Evolutionary conservation across 495 filamentous ascomycete species (phyloP), one percentile per base, ranked within the genome.

Genomic region (Penicillium fimorum): DNA sequence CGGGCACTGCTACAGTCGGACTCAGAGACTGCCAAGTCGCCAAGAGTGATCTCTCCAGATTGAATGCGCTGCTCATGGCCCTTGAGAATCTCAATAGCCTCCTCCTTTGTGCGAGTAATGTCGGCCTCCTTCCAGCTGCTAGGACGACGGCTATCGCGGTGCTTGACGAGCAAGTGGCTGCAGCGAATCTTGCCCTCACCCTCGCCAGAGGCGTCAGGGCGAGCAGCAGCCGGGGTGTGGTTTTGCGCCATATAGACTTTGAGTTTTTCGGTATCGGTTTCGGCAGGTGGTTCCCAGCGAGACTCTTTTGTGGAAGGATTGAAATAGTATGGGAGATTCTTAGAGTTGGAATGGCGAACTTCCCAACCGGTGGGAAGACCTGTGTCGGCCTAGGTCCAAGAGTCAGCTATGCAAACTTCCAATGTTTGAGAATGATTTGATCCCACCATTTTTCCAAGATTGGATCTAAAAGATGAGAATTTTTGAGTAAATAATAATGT

Each of bases 251-350:
- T 97, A 79, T 95, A 96, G 20, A 79, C 63, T 79, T 96, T 97
- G 35, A 98, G 83, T 70, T 87, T 89, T 58, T 96, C 91, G 44
- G 88, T 84, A 75, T 98, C 87, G 41, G 92, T 91, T 42, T 86
- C 91, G 10, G 79, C 61, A 24, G 94, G 94, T 5, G 94, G 94
- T 63, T 97, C 93, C 94, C 94, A 98, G 70, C 88, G 83, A 48
- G 94, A 97, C 62, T 87, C 84, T 65, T 89, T 91, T 46, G 88
- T 88, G 27, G 70, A 70, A 25, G 87, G 72, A 74, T 96, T 94
- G 87, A 96, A 97, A 76, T 97, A 98, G 78, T 98, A 98, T 35
- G 94, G 94, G 15, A 97, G 88, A 72, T 94, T 95, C 76, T 96
- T 97, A 70, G 90, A 92, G 76, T 96, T 93, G 69, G 89, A 95